Percentiles rank a stretch among this genome's conserved stretches.
Conservation (phyloP, 1,284 basidiomycete genomes). For the Puccinia hordei region DNA sequence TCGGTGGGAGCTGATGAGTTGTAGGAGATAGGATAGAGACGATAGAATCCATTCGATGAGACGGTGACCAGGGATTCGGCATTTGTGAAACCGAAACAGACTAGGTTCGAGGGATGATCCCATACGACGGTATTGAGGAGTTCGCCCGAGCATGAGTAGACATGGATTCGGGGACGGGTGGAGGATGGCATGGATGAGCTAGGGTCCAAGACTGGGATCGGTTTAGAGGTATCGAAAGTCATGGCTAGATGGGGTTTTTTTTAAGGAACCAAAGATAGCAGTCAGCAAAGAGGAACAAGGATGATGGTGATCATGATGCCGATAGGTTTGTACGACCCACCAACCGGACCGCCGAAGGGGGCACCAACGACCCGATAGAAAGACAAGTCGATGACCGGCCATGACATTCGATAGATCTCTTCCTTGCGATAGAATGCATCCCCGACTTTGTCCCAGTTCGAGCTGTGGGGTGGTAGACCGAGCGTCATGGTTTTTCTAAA, state of each 20-base stretch:
- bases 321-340: slow-evolving; percentile 1
- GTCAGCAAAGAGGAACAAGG: background rate
- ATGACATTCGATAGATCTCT: slow-evolving; percentile 43
- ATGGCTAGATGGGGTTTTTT: slow-evolving; percentile 29
- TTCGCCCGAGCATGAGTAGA: slow-evolving; percentile 38
- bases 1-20: slow-evolving; percentile 56
- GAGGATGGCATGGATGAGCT: slow-evolving; percentile 23
- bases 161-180: slow-evolving; percentile 32
- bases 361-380: slow-evolving; percentile 37
- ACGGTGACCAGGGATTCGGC: slow-evolving; percentile 80
- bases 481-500: slow-evolving; percentile 8
- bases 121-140: slow-evolving; percentile 31
- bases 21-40: slow-evolving; percentile 74
- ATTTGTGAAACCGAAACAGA: slow-evolving; percentile 78
- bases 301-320: background rate
- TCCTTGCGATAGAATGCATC: slow-evolving; percentile 49
- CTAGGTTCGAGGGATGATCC: slow-evolving; percentile 61
- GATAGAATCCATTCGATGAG: slow-evolving; percentile 87
- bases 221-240: slow-evolving; percentile 46
- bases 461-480: slow-evolving; percentile 37
- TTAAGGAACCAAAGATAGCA: background rate
- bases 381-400: slow-evolving; percentile 39
- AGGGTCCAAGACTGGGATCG: slow-evolving; percentile 28
- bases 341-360: slow-evolving; percentile 41
- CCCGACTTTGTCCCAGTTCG: slow-evolving; percentile 48